Evolutionary conservation across 2,329 filamentous ascomycete species (phyloP).

Genomic region (Colletotrichum filicis): DNA sequence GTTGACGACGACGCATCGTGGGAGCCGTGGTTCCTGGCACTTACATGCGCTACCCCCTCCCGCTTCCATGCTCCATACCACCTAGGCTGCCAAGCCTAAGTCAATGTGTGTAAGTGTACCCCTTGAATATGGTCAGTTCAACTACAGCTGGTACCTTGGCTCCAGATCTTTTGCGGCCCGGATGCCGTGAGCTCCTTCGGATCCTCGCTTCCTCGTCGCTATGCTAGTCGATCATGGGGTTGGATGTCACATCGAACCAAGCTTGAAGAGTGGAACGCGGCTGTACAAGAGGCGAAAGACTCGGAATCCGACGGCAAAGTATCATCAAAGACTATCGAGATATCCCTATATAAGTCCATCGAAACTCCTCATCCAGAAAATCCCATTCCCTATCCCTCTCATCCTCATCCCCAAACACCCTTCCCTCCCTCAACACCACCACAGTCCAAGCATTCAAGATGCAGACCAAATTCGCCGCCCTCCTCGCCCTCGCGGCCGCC

Average conservation of each 20-base stretch:
- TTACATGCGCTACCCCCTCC: neutral
- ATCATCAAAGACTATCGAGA: neutral
- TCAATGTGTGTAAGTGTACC: neutral
- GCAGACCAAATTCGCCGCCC: slow-evolving; percentile 44
- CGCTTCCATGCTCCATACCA: neutral
- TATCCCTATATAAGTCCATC: slow-evolving; percentile 19
- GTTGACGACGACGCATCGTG: slow-evolving; percentile 31
- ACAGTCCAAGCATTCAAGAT: slow-evolving; percentile 36
- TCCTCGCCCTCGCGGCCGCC: slow-evolving; percentile 54
- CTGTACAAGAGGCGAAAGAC: neutral
- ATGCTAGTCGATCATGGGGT: slow-evolving; percentile 1
- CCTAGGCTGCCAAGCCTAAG: neutral
- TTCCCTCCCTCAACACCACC: slow-evolving; percentile 6
- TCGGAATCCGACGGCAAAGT: neutral
- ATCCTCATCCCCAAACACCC: neutral
- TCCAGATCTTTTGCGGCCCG: slow-evolving; percentile 27
- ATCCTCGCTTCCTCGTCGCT: neutral
- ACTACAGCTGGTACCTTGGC: neutral
- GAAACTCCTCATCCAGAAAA: neutral
- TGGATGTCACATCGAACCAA: neutral
- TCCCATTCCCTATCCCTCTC: neutral
- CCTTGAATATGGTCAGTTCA: neutral
- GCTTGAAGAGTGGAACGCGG: neutral
- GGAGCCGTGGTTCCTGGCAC: slow-evolving; percentile 15
- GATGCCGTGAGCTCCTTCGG: slow-evolving; percentile 22